A percentile compares a stretch with the other conserved stretches of the same genome.
These are phyloP conservation scores for Microstroma glucosiphilum DNA, from an alignment of 1,284 basidiomycete genomes.

Conservation along the genomic window DNA sequence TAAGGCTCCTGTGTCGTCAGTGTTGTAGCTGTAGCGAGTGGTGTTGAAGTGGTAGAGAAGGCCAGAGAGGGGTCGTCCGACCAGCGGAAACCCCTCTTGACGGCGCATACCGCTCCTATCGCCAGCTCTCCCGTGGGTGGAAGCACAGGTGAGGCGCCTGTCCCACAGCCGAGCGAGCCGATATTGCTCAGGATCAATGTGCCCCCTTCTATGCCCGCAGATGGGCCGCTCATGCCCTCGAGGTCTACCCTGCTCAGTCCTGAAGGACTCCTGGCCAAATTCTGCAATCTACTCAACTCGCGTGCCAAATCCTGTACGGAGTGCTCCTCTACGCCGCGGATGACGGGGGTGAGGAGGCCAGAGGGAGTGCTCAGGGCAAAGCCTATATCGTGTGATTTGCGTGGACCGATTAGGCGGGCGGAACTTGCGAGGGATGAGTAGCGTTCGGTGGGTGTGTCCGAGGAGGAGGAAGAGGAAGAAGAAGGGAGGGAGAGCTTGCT, in stretches of 20 bases:
- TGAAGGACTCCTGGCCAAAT: conserved; percentile 12
- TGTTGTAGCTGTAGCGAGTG: too few relatives aligned
- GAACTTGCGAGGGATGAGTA: not conserved
- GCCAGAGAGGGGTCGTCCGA: too few relatives aligned
- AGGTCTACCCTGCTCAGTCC: conserved; percentile 18
- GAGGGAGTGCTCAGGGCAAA: conserved; percentile 73
- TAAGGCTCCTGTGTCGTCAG: too few relatives aligned
- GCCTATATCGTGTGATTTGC: conserved; percentile 46
- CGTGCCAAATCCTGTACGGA: conserved; percentile 61
- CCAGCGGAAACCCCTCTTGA: not conserved
- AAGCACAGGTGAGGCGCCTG: conserved; percentile 56
- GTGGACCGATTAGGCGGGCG: conserved; percentile 19
- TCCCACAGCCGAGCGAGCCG: conserved; percentile 35
- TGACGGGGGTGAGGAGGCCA: conserved; percentile 75
- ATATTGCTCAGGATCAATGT: conserved; percentile 77
- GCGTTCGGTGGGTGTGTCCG: not conserved
- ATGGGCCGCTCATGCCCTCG: conserved; percentile 34
- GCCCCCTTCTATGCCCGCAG: conserved; percentile 55
- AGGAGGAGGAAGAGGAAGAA: not conserved
- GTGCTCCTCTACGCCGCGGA: conserved; percentile 61
- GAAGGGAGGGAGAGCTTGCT: conserved; percentile 17
- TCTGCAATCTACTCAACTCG: conserved; percentile 27
- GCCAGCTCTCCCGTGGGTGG: conserved; percentile 83
- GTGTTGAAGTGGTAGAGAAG: too few relatives aligned
- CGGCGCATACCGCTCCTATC: conserved; percentile 73